These are phyloP conservation scores for Dentipellis fragilis DNA, from an alignment of 768 basidiomycete genomes.

Conservation along the genomic window DNA sequence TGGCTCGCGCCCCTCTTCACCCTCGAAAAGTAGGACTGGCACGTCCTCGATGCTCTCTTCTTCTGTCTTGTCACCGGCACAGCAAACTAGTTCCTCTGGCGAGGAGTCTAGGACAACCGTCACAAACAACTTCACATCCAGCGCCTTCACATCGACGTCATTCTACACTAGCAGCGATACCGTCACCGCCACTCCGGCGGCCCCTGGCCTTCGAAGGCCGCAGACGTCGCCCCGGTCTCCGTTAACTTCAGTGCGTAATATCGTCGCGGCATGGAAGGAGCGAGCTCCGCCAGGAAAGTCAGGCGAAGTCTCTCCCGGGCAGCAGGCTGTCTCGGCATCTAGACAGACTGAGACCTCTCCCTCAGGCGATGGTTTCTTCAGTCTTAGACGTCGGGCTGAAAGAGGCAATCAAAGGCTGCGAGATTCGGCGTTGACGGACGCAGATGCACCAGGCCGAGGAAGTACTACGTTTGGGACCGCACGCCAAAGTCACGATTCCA, in stretches of 20 bases:
- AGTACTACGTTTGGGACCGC: not conserved
- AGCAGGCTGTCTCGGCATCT: not conserved
- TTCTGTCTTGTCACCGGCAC: no score
- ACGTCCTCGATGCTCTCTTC: conserved; percentile 13
- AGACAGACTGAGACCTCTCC: conserved; percentile 1
- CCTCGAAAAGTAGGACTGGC: conserved; percentile 32
- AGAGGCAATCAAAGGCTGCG: conserved; percentile 20
- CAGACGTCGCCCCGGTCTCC: conserved; percentile 61
- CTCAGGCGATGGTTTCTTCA: conserved; percentile 39
- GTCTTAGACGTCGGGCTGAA: conserved; percentile 35
- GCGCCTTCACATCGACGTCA: conserved; percentile 36
- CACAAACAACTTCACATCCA: conserved; percentile 10
- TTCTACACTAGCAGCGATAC: conserved; percentile 27
- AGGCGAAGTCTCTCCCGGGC: conserved; percentile 4
- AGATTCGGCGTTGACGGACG: conserved; percentile 6
- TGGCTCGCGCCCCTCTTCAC: conserved; percentile 37
- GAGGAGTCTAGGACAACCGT: no score
- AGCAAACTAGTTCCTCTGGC: no score
- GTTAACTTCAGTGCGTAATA: conserved; percentile 64
- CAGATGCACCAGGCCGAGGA: not conserved
- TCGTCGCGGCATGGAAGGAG: conserved; percentile 76
- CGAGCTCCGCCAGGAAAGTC: conserved; percentile 38
- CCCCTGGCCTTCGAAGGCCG: conserved; percentile 48
- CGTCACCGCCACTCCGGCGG: conserved; percentile 26
- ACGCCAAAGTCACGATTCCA: conserved; percentile 4